Base-by-base conservation (phyloP, 2,329 filamentous ascomycete genomes). In the Blumeriella jaapii region DNA sequence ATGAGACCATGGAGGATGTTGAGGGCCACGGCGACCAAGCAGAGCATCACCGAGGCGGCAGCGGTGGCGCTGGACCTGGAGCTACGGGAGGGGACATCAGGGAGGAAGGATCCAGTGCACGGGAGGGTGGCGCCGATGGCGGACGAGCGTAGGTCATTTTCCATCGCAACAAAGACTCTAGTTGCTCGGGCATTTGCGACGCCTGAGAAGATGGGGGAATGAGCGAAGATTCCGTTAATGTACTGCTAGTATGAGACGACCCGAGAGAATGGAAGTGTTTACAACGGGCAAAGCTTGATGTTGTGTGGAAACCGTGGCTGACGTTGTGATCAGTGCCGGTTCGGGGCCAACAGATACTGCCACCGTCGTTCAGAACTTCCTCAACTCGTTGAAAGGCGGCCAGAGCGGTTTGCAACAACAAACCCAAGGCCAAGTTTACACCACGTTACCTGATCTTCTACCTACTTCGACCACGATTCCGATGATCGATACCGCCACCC, bases 121-220 rank as follows among this genome's bases (percentile, higher is more conserved):
- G 93, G 64, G 86, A 94, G 61, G 91, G 89, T 41, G 91, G 93
- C 57, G 85, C 85, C 51, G 91, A 96, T 63, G 91, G 93, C 55
- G 93, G 84, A 64, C 78, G 91, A 95, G 91, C 89, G 91, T 98
- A 96, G 89, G 93, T 98, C 61, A 36, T 25, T 23, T 51, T 48
- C 43, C 47, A 46, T 54, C 41, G 36, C 44, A 46, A 41, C 17
- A 42, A 32, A 36, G 29, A 40, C n/a, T n/a, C n/a, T n/a, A n/a
- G 44, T 44, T 42, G 43, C 38, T 38, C 17, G 36, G 46, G 46
- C 44, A 52, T 54, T 48, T 47, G 48, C 34, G 40, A 48, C 49
- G 53, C 55, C 50, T 47, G 45, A 44, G 38, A 41, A 45, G 44
- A 46, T 29, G 46, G 41, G 40, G 42, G 37, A 40, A 39, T 36